Conservation (phyloP, 1,139 yeast species). For the Yamadazyma aaseri region DNA sequence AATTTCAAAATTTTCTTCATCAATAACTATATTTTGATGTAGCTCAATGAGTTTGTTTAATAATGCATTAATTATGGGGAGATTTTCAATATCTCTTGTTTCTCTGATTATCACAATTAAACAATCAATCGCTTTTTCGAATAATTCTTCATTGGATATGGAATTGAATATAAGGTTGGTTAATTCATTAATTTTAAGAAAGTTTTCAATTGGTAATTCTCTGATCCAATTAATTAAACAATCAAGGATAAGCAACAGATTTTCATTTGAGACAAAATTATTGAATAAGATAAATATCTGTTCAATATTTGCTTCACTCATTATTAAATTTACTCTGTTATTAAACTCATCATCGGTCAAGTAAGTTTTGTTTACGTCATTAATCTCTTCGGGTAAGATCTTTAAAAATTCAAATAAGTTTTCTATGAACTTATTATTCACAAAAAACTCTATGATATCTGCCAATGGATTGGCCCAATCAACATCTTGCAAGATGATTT, state of each 20-base stretch:
- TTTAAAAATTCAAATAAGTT: constrained; percentile 69
- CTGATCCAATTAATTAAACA: constrained; percentile 88
- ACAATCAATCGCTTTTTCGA: constrained; percentile 88
- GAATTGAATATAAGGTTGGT: constrained; percentile 71
- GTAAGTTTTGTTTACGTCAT: constrained; percentile 74
- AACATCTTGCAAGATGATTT: constrained; percentile 73
- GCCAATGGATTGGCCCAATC: constrained; percentile 70
- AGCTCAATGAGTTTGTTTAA: constrained; percentile 66
- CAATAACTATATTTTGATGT: constrained; percentile 49
- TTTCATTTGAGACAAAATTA: constrained; percentile 37
- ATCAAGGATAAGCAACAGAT: constrained; percentile 50
- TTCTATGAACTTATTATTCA: constrained; percentile 24
- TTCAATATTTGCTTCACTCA: constrained; percentile 55
- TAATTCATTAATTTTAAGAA: constrained; percentile 61
- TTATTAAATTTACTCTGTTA: constrained; percentile 61
- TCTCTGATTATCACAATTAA: constrained; percentile 75
- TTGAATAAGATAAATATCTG: constrained; percentile 63
- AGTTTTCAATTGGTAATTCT: constrained; percentile 72
- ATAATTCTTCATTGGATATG: constrained; percentile 60
- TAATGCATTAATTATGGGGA: constrained; percentile 62
- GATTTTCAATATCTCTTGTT: constrained; percentile 70
- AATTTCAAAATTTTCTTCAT: constrained; percentile 74
- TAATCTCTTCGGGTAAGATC: constrained; percentile 87
- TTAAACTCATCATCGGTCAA: constrained; percentile 80
- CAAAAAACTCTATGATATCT: constrained; percentile 61